Evolutionary conservation across 2,329 filamentous ascomycete species (phyloP).

Genomic region (Diaporthe amygdali): DNA sequence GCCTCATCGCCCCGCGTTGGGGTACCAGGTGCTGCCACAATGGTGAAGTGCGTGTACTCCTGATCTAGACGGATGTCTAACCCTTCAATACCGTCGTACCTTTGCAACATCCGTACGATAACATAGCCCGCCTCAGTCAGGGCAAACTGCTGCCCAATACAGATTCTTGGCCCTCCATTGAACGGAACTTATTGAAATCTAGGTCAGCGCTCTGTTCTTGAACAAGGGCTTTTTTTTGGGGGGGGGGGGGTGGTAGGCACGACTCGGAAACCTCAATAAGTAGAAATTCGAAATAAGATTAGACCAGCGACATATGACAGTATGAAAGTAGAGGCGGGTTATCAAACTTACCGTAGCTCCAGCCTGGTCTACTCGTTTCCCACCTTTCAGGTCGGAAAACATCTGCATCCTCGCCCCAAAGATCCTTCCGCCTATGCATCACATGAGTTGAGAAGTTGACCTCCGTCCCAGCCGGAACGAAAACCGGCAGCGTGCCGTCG

Average conservation of each 20-base stretch:
- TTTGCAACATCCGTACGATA: not conserved
- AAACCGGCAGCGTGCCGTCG: not conserved
- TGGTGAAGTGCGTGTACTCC: not conserved
- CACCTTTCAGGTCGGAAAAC: conserved; percentile 1
- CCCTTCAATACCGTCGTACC: not conserved
- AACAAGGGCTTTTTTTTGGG: too few species aligned
- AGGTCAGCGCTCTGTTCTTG: too few species aligned
- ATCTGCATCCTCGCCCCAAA: not conserved
- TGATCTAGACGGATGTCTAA: not conserved
- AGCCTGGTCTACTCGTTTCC: not conserved
- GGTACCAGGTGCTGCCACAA: not conserved
- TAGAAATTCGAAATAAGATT: too few species aligned
- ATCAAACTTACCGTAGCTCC: too few species aligned
- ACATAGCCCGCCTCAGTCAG: not conserved
- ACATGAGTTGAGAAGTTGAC: not conserved
- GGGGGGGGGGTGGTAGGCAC: too few species aligned
- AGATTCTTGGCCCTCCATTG: not conserved
- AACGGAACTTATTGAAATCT: not conserved
- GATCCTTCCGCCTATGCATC: not conserved
- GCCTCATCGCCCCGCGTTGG: not conserved
- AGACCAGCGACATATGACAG: too few species aligned
- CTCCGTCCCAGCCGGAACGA: not conserved
- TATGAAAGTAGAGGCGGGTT: too few species aligned
- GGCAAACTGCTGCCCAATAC: not conserved
- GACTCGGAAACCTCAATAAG: too few species aligned